Conservation (phyloP, 176 grass and related monocot genomes). For the Hyparrhenia diplandra region DNA sequence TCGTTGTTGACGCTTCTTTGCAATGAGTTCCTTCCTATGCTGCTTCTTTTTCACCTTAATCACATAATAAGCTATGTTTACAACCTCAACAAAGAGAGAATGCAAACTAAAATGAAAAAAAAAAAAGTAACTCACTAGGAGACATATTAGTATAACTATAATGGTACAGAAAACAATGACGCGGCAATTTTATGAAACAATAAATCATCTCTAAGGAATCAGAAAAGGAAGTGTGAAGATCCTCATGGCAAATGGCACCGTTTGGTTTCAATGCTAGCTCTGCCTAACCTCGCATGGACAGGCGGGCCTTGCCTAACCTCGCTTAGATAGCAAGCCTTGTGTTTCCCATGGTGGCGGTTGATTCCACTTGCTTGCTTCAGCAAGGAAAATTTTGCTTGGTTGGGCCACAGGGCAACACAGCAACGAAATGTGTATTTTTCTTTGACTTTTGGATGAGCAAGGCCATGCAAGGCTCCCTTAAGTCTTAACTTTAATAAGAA, state of each 20-base stretch:
- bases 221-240: neutral
- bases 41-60: conserved; percentile 91
- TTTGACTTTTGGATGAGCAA: neutral
- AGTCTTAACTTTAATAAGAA: neutral
- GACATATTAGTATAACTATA: neutral
- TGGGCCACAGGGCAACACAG: neutral
- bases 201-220: neutral
- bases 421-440: neutral
- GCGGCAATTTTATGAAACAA: neutral
- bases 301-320: neutral
- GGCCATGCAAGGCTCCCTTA: neutral
- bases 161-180: neutral
- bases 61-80: conserved; percentile 17
- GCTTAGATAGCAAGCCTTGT: neutral
- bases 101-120: neutral
- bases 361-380: neutral
- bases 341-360: neutral
- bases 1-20: conserved; percentile 73
- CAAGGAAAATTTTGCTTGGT: neutral
- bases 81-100: neutral
- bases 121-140: neutral
- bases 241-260: neutral
- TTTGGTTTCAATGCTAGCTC: neutral
- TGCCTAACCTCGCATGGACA: neutral
- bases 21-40: conserved; percentile 74